These are phyloP conservation scores for Ulota crispa DNA, from an alignment of 225 moss, liverwort and hornwort genomes.

Conservation along the genomic window DNA sequence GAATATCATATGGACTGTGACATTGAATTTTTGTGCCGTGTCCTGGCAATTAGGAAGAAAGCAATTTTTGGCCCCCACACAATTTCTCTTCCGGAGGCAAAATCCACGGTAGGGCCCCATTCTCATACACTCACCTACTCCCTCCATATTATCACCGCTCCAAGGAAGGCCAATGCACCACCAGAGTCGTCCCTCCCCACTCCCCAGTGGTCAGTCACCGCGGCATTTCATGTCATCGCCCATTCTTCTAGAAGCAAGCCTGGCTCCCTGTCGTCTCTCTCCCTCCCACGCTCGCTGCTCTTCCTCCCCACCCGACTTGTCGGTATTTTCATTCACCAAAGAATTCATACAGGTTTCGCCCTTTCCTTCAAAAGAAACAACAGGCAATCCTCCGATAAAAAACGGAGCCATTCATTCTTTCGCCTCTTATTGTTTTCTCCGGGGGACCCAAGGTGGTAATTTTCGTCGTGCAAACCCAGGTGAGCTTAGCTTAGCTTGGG, in stretches of 20 bases:
- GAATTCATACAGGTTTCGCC: not conserved
- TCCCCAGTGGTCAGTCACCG: no score
- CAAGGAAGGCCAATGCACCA: no score
- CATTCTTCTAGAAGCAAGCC: not conserved
- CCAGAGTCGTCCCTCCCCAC: no score
- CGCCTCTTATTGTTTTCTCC: not conserved
- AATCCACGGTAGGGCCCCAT: not conserved
- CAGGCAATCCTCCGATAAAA: not conserved
- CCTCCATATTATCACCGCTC: no score
- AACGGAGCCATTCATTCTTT: not conserved
- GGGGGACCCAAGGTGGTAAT: not conserved
- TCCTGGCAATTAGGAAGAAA: not conserved
- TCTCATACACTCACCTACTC: no score
- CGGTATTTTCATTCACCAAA: constrained; percentile 11
- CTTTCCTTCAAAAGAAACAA: not conserved
- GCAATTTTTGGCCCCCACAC: not conserved
- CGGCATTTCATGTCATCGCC: not conserved
- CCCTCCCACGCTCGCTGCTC: no score
- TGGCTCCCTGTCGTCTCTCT: no score
- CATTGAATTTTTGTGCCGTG: not conserved
- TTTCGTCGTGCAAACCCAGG: not conserved
- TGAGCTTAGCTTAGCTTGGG: not conserved
- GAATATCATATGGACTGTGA: no score
- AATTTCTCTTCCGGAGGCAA: not conserved
- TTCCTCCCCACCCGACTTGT: not conserved